A percentile compares a stretch with the other conserved stretches of the same genome.
Conservation (phyloP, 1,284 basidiomycete genomes). For the Quambalaria eucalypti region DNA sequence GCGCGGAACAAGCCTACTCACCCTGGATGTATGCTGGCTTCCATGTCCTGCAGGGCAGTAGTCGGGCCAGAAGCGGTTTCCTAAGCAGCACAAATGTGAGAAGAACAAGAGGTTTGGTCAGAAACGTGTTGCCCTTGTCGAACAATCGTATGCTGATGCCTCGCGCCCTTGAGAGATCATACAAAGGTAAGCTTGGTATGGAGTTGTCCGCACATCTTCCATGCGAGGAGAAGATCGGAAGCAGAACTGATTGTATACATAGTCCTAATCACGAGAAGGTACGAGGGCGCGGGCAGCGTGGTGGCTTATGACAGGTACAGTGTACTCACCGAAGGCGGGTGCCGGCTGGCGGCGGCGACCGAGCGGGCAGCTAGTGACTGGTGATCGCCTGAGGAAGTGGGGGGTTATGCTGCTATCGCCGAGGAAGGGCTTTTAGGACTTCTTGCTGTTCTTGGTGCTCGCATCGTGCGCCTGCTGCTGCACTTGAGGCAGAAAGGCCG, state of each 20-base stretch:
- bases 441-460: neutral
- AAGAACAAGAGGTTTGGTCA: neutral
- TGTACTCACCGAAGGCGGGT: neutral
- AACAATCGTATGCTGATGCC: neutral
- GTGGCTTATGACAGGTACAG: too few species aligned
- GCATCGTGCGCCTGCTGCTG: neutral
- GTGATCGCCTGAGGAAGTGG: neutral
- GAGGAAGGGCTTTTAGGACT: neutral
- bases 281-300: too few species aligned
- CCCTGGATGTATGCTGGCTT: neutral
- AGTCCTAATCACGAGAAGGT: conserved; percentile 2
- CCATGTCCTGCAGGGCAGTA: too few species aligned
- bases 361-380: neutral
- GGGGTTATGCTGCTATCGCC: neutral
- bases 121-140: neutral
- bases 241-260: conserved; percentile 5
- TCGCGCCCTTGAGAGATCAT: neutral
- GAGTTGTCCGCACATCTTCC: conserved; percentile 3
- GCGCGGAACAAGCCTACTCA: too few species aligned
- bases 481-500: neutral
- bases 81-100: neutral
- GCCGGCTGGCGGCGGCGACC: neutral
- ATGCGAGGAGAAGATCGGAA: neutral
- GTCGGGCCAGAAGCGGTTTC: too few species aligned
- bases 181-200: conserved; percentile 4